phyloP scores from a whole-genome alignment of 352 stramenopile genomes.

The Phytopythium helicoides region DNA sequence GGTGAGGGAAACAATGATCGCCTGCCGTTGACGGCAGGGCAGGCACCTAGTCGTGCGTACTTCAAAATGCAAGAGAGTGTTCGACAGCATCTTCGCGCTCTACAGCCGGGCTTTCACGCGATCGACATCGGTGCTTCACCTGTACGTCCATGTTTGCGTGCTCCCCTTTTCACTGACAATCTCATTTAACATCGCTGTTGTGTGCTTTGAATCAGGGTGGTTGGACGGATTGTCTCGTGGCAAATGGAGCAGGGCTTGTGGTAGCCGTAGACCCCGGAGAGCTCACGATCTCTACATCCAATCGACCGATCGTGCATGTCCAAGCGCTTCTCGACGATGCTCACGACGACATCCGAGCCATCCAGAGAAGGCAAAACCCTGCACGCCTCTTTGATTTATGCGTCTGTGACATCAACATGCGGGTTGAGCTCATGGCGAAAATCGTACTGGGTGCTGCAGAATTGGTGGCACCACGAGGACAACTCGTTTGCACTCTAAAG shows the following conservation, averaged over 20 bases:
- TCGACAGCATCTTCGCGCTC: slow-evolving; percentile 7
- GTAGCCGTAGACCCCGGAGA: slow-evolving; percentile 51
- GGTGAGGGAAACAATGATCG: neutral
- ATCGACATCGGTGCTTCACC: slow-evolving; percentile 55
- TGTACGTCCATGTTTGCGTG: slow-evolving; percentile 8
- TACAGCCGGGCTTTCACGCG: slow-evolving; percentile 21
- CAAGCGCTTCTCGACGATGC: slow-evolving; percentile 40
- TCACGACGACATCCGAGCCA: slow-evolving; percentile 4
- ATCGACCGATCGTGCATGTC: slow-evolving; percentile 37
- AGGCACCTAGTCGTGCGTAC: slow-evolving; percentile 47
- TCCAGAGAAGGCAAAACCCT: slow-evolving; percentile 7
- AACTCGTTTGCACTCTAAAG: slow-evolving; percentile 37
- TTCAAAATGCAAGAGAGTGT: slow-evolving; percentile 58
- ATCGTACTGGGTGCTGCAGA: slow-evolving; percentile 22
- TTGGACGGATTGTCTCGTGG: slow-evolving; percentile 51
- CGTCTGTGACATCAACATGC: slow-evolving; percentile 49
- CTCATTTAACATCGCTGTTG: too few relatives aligned
- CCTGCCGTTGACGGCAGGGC: slow-evolving; percentile 10
- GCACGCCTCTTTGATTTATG: slow-evolving; percentile 40
- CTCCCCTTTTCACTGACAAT: neutral
- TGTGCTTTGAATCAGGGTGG: slow-evolving; percentile 24
- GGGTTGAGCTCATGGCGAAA: slow-evolving; percentile 23
- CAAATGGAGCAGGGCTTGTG: slow-evolving; percentile 31
- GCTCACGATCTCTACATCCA: slow-evolving; percentile 28
- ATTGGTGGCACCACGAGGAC: slow-evolving; percentile 15